Base-by-base conservation (phyloP, 2,329 filamentous ascomycete genomes). In the Epicoccum sorghinum region DNA sequence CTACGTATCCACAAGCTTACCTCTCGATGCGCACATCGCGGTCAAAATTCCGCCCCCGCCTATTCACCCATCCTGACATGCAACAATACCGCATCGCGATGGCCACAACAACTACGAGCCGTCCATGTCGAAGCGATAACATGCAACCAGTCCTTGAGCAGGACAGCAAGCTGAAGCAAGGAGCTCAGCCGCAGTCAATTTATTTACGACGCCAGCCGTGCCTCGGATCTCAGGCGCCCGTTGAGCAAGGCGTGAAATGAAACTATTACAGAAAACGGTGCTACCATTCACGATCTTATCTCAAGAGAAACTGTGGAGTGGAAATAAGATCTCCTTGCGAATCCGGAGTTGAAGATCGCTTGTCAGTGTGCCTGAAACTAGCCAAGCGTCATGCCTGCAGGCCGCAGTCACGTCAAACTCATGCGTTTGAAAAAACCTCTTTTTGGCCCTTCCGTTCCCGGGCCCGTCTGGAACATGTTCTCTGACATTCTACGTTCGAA, bases 341-440 rank as follows among this genome's bases (percentile, higher is more conserved):
- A 33, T 41, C 25, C 38, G 18, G 13, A 27, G 41, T 50, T 38
- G 41, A 47, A 41, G 25, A 50, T 49, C 41, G 42, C 30, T 27
- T 46, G 24, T 37, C 41, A 50, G 46, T 36, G 41, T 54, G 23
- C 52, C 65, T 73, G 71, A 74, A 73, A 73, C 71, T 18, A 27
- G 65, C 58, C 58, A 62, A 65, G 70, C 62, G 61, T 74, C 69
- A 72, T 53, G 55, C 52, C 58, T 62, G 59, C 54, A 46, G 45
- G 59, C 66, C 66, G 65, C 66, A 66, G 60, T 64, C 64, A 65
- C 60, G 64, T 60, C 62, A 70, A 69, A 71, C 67, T 71, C 70
- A 69, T 72, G 70, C 70, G 27, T 29, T 29, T 29, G 27, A 55
- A 57, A 54, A 64, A 57, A 56, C 57, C 61, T 61, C 62, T 52